These are phyloP conservation scores for Moesziomyces sp. DNA, from an alignment of 1,284 basidiomycete species.

Conservation along the genomic window DNA sequence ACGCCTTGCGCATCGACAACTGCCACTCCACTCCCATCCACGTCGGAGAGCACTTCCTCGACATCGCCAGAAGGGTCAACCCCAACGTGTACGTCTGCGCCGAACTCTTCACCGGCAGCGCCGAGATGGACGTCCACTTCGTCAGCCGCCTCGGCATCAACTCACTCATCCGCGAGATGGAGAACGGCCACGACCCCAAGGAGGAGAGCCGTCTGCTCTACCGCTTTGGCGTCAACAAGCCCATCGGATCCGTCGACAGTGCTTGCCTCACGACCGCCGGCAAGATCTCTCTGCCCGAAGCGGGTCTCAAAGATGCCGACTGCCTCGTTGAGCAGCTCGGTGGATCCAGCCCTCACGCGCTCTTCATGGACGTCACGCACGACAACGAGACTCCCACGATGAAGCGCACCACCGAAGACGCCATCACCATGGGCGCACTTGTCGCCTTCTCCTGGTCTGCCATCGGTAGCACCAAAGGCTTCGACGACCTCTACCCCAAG, in stretches of 20 bases:
- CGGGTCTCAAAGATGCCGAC: slow-evolving; percentile 26
- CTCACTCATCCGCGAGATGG: slow-evolving; percentile 63
- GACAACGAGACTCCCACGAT: slow-evolving; percentile 63
- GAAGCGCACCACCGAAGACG: slow-evolving; percentile 62
- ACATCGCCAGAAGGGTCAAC: slow-evolving; percentile 86
- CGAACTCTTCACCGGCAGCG: slow-evolving; percentile 94
- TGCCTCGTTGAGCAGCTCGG: slow-evolving; percentile 51
- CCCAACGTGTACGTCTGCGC: slow-evolving; percentile 95
- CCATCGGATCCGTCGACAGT: slow-evolving; percentile 61
- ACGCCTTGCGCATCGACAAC: slow-evolving; percentile 97
- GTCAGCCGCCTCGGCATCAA: slow-evolving; percentile 64
- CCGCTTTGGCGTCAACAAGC: slow-evolving; percentile 62
- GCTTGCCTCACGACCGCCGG: slow-evolving; percentile 48
- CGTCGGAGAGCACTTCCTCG: slow-evolving; percentile 90
- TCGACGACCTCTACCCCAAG: slow-evolving; percentile 62
- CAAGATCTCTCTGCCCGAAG: slow-evolving; percentile 72
- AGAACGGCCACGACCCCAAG: slow-evolving; percentile 62
- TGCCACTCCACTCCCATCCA: slow-evolving; percentile 96
- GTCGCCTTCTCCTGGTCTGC: slow-evolving; percentile 64
- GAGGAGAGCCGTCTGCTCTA: slow-evolving; percentile 62
- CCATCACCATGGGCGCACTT: slow-evolving; percentile 63
- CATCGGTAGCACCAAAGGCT: slow-evolving; percentile 61
- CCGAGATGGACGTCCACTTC: slow-evolving; percentile 76
- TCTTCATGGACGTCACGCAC: slow-evolving; percentile 65
- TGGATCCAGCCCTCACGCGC: slow-evolving; percentile 60